phyloP scores from a whole-genome alignment of 1,139 yeast genomes.

The Protomyces inouyei region DNA sequence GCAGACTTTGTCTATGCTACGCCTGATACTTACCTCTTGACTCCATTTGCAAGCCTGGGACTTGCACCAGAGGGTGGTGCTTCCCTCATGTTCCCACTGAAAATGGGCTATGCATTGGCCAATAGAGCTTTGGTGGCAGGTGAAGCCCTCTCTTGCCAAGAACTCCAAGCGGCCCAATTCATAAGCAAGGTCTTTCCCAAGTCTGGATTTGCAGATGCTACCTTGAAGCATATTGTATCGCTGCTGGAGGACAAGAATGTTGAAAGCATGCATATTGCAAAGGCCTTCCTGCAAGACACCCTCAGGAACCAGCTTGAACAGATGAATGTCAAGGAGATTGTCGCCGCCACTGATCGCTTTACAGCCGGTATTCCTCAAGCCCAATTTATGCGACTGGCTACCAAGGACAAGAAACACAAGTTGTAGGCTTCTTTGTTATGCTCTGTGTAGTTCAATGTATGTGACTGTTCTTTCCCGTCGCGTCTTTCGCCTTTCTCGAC shows the following conservation, averaged over 20 bases:
- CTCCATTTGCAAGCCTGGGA: constrained; percentile 81
- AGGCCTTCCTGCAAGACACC: constrained; percentile 2
- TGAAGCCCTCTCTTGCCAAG: constrained; percentile 60
- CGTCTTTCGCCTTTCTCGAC: not conserved
- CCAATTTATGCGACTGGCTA: constrained; percentile 12
- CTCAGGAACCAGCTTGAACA: constrained; percentile 10
- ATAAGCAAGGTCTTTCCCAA: constrained; percentile 54
- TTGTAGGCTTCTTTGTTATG: not conserved
- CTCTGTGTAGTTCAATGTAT: not conserved
- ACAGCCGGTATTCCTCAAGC: constrained; percentile 19
- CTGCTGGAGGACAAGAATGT: constrained; percentile 57
- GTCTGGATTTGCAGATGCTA: constrained; percentile 34
- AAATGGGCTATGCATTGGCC: constrained; percentile 71
- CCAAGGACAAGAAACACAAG: constrained; percentile 24
- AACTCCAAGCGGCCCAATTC: constrained; percentile 56
- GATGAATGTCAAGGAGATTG: constrained; percentile 9
- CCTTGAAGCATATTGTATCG: constrained; percentile 49
- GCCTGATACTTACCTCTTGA: constrained; percentile 56
- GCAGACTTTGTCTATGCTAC: constrained; percentile 75
- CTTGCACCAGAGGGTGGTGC: constrained; percentile 80
- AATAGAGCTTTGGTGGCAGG: constrained; percentile 70
- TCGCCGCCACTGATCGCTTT: constrained; percentile 20
- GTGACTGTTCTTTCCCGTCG: not conserved
- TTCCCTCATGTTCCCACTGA: constrained; percentile 59
- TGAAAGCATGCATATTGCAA: constrained; percentile 12